Evolutionary conservation across 129 eudicot genomes (phyloP), one percentile per base, ranked within the genome.

Genomic region (Solidago caesia): DNA sequence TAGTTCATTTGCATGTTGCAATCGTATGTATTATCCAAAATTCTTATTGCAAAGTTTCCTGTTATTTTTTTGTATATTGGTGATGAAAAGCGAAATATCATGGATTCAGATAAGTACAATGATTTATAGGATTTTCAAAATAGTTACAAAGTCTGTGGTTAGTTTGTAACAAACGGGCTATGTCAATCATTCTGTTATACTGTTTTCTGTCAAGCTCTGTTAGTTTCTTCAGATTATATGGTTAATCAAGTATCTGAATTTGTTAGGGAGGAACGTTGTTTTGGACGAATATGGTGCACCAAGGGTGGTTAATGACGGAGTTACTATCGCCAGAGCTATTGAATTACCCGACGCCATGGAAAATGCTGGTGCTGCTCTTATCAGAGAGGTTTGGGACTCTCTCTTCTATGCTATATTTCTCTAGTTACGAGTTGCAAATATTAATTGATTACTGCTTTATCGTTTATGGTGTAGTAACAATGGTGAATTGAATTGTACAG

Each of bases 271-370:
- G 80, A 91, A 91, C 80, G 97, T 91, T 58, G 97, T 91, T 42
- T 85, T 91, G 87, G 97, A 91, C 75, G 97, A 91, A 78, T 91
- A 69, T 72, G 97, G 96, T 5, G 53, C 89, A 77, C 96, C 92
- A 7, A 89, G 87, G 76, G 97, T 91, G 55, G 97, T 91, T 70
- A 91, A 91, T 70, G 97, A 91, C 64, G 97, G 97, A 8, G 96
- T 91, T 13, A 91, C 97, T 44, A 91, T 91, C 74, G 97, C 97
- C 33, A 80, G 97, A 56, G 97, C 97, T 12, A 91, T 91, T 13
- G 97, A 91, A 81, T 83, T 91, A 68, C 86, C 97, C 53, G 92
- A 91, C 84, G 84, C 97, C 41, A 91, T 91, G 97, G 97, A 91
- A 79, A 91, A 91, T 80, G 97, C 96, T 58, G 97, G 97, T 67